Evolutionary conservation across 768 basidiomycete species (phyloP), one percentile per base, ranked within the genome.

Genomic region (Suillus brevipes): DNA sequence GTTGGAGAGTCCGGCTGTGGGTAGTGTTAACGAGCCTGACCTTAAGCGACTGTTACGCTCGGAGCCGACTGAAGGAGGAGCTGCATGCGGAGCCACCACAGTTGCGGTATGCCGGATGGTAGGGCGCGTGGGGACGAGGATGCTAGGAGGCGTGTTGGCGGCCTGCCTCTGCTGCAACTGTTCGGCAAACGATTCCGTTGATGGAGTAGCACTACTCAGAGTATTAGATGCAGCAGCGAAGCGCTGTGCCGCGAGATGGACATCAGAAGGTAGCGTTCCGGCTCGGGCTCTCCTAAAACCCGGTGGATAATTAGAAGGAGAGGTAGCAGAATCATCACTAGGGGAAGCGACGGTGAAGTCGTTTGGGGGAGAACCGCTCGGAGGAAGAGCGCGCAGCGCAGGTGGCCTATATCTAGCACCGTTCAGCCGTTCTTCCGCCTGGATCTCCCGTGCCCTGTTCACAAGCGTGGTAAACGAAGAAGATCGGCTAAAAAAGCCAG

Each of bases 201-300:
- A 78, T 74, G 86, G 69, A 72, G 81, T 66, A 56, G 84, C 80
- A 71, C 79, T 82, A 52, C 82, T 77, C 70, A 88, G 75, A 38
- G 84, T 86, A 77, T 78, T 84, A 31, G 88, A 84, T 64, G 88
- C 83, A 38, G 89, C 88, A 36, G 89, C 89, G 78, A 87, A 94
- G 64, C 89, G 87, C 77, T 93, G 91, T 61, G 93, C 89, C 65
- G 90, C 91, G 70, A 94, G 88, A 73, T 91, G 90, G 61, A 97
- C 90, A 76, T 96, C 96, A 70, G 95, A 97, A 79, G 96, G 96
- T 73, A 98, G 87, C 83, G 96, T 98, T 64, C 95, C 97, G 70
- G 96, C 97, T 88, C 95, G 89, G 74, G 95, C 94, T 83, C 95
- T 89, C 81, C 94, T 88, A 77, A 95, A 97, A 66, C 93, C 92